Conservation (phyloP, 192 early-diverging fungal species). For the Pilobolus umbonatus region DNA sequence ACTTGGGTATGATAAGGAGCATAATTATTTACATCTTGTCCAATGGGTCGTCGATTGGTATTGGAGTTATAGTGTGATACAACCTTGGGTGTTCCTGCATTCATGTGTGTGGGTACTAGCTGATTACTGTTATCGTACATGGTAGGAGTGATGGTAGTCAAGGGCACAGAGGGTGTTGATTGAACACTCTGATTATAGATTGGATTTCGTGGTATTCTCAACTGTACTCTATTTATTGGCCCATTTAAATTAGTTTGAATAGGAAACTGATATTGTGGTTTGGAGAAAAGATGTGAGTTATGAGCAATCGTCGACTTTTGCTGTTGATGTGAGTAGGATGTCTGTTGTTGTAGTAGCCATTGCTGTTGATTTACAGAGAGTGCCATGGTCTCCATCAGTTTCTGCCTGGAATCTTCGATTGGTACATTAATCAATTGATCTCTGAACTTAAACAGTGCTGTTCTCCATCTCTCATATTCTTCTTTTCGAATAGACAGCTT, state of each 20-base stretch:
- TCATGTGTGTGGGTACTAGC: too few relatives aligned
- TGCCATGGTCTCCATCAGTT: slow-evolving; percentile 14
- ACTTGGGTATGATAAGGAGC: slow-evolving; percentile 10
- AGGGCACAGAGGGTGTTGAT: not conserved
- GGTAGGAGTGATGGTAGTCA: slow-evolving; percentile 2
- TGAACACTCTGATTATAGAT: not conserved
- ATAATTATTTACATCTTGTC: slow-evolving; percentile 7
- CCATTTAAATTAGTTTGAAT: slow-evolving; percentile 5
- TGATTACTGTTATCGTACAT: slow-evolving; percentile 10
- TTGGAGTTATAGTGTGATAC: not conserved
- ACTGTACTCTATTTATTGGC: slow-evolving; percentile 11
- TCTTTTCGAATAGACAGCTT: slow-evolving; percentile 60
- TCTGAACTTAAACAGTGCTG: slow-evolving; percentile 38
- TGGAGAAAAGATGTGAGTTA: slow-evolving; percentile 4
- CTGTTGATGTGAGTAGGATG: not conserved
- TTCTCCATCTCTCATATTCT: slow-evolving; percentile 69
- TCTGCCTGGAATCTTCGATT: slow-evolving; percentile 18
- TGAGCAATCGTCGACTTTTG: slow-evolving; percentile 1
- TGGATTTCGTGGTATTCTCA: slow-evolving; percentile 7
- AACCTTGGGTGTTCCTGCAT: slow-evolving; percentile 1
- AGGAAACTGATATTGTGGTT: slow-evolving; percentile 7
- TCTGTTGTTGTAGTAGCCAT: not conserved
- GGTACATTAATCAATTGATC: slow-evolving; percentile 17
- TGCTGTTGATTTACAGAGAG: slow-evolving; percentile 1
- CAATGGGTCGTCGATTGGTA: slow-evolving; percentile 5